Conservation (phyloP, 345 rosid genomes). For the Linum trigynum region DNA sequence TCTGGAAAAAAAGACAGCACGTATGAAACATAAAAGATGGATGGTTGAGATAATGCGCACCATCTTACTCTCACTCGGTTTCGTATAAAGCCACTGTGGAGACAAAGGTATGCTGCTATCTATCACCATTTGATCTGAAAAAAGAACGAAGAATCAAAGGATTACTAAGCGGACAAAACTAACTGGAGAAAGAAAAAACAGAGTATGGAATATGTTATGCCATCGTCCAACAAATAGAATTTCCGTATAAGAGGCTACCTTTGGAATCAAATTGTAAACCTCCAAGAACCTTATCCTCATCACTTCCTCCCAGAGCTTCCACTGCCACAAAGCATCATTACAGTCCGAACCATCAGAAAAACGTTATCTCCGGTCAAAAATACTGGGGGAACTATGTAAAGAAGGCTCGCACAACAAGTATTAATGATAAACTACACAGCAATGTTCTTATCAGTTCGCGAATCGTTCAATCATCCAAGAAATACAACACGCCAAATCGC, state of each 20-base stretch:
- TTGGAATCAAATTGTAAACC: slow-evolving; percentile 35
- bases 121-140: slow-evolving; percentile 46
- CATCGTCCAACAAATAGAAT: neutral
- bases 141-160: neutral
- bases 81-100: slow-evolving; percentile 91
- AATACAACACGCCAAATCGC: too few relatives aligned
- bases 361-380: neutral
- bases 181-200: neutral
- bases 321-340: slow-evolving; percentile 20
- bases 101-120: slow-evolving; percentile 88
- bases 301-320: slow-evolving; percentile 34
- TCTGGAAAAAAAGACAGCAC: neutral
- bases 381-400: neutral
- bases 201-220: neutral
- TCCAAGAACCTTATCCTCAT: slow-evolving; percentile 27
- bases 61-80: slow-evolving; percentile 54
- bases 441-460: too few relatives aligned
- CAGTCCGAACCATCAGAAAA: neutral
- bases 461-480: too few relatives aligned
- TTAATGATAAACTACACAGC: too few relatives aligned
- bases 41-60: slow-evolving; percentile 12
- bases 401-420: too few relatives aligned
- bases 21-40: neutral
- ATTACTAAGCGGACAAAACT: neutral
- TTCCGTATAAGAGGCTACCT: slow-evolving; percentile 24